Percentiles rank a stretch among this genome's conserved stretches.
phyloP scores from a whole-genome alignment of 495 filamentous ascomycete genomes.

The Margaritispora aquatica region DNA sequence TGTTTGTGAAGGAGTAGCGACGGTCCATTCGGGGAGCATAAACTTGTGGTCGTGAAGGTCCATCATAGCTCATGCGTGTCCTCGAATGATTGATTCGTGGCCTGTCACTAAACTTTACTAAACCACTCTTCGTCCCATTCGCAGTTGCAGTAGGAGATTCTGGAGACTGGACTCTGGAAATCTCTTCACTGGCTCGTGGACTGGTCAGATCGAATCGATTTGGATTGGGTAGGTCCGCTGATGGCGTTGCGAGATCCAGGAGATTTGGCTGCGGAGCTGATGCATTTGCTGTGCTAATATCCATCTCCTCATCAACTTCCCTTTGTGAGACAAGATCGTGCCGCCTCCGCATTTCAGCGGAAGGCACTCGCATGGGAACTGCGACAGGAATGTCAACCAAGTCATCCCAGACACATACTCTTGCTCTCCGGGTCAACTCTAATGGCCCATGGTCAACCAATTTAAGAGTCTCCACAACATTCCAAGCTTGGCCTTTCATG shows the following conservation, averaged over 20 bases:
- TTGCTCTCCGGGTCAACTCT: conserved; percentile 81
- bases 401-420: conserved; percentile 98
- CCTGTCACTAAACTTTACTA: conserved; percentile 20
- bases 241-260: conserved; percentile 54
- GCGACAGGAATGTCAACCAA: conserved; percentile 92
- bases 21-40: conserved; percentile 10
- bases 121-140: conserved; percentile 10
- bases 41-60: conserved; percentile 23
- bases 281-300: conserved; percentile 71
- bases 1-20: conserved; percentile 21
- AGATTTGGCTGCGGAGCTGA: conserved; percentile 60
- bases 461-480: conserved; percentile 96
- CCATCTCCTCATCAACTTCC: conserved; percentile 64
- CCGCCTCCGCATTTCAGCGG: conserved; percentile 66
- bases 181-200: conserved; percentile 29
- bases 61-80: conserved; percentile 33
- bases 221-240: conserved; percentile 65
- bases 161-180: conserved; percentile 3
- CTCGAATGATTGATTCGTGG: conserved; percentile 13
- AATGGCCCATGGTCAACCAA: conserved; percentile 85
- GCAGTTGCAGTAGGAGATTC: conserved; percentile 9
- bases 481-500: conserved; percentile 99
- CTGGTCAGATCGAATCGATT: conserved; percentile 79
- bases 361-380: conserved; percentile 77
- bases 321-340: conserved; percentile 35